A percentile compares a stretch with the other conserved stretches of the same genome.
Evolutionary conservation across 495 filamentous ascomycete species (phyloP).

Genomic region (Chaetomium cochliodes): DNA sequence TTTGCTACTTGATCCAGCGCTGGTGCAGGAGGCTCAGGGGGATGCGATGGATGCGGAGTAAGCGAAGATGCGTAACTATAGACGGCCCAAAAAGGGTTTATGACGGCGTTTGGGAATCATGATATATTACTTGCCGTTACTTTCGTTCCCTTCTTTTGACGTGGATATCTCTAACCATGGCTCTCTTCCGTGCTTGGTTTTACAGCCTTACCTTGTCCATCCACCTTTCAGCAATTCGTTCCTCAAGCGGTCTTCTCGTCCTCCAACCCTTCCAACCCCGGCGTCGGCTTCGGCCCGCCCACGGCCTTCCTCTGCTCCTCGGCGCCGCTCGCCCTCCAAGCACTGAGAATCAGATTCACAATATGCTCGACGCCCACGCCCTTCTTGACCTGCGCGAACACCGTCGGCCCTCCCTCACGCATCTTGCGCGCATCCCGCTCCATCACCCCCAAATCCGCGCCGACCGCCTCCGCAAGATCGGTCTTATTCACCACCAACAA

Average conservation of each 20-base stretch:
- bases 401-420: conserved; percentile 92
- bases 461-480: conserved; percentile 86
- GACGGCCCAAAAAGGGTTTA: conserved; percentile 16
- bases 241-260: not conserved
- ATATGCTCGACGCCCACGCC: conserved; percentile 80
- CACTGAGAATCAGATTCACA: conserved; percentile 81
- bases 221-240: no score
- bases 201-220: not conserved
- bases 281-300: conserved; percentile 52
- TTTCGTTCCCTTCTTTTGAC: not conserved
- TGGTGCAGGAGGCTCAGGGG: conserved; percentile 14
- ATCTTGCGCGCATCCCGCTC: conserved; percentile 92
- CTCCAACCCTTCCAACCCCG: conserved; percentile 43
- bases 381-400: conserved; percentile 96
- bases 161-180: not conserved
- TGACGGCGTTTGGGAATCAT: conserved; percentile 23
- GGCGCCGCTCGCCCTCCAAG: conserved; percentile 87
- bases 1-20: conserved; percentile 36
- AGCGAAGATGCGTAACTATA: conserved; percentile 10
- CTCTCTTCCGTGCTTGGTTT: not conserved
- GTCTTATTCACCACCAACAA: conserved; percentile 94
- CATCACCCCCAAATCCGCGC: conserved; percentile 91
- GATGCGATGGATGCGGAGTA: conserved; percentile 43
- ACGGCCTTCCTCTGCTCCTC: conserved; percentile 54
- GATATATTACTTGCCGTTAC: not conserved